A percentile compares a stretch with the other conserved stretches of the same genome.
Evolutionary conservation across 1,284 basidiomycete species (phyloP).

Genomic region (Apiotrichum sp.): DNA sequence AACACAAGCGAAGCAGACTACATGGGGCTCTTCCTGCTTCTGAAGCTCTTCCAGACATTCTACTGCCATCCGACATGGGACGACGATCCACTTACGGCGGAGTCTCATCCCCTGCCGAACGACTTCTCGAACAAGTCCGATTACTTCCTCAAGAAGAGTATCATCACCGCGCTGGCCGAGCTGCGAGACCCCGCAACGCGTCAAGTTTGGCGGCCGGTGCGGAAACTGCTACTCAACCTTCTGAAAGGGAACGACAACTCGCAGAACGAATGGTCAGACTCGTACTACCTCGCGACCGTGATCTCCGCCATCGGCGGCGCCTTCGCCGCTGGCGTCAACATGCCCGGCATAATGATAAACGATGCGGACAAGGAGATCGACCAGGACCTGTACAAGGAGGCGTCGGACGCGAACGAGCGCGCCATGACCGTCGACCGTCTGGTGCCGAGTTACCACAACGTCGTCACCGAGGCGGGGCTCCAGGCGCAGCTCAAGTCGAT

Average conservation of each 20-base stretch:
- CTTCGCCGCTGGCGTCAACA: constrained; percentile 27
- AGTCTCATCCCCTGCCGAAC: constrained; percentile 84
- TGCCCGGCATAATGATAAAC: constrained; percentile 3
- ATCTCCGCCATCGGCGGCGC: constrained; percentile 68
- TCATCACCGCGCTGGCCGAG: constrained; percentile 33
- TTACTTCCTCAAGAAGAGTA: constrained; percentile 80
- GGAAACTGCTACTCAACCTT: constrained; percentile 83
- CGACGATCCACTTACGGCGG: constrained; percentile 72
- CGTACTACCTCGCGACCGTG: constrained; percentile 80
- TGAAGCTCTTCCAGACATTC: constrained; percentile 84
- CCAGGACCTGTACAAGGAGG: constrained; percentile 58
- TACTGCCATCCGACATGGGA: constrained; percentile 85
- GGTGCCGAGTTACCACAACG: constrained; percentile 90
- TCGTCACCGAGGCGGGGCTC: constrained; percentile 81
- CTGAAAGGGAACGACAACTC: constrained; percentile 93
- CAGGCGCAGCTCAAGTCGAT: constrained; percentile 80
- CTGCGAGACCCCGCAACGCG: constrained; percentile 31
- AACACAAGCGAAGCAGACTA: constrained; percentile 35
- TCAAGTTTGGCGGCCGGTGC: constrained; percentile 68
- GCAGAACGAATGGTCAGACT: constrained; percentile 83
- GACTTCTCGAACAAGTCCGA: constrained; percentile 87
- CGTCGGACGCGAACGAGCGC: constrained; percentile 73
- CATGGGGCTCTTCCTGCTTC: constrained; percentile 88
- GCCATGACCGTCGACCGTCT: constrained; percentile 91
- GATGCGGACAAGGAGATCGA: constrained; percentile 22